A percentile compares a stretch with the other conserved stretches of the same genome.
phyloP scores from a whole-genome alignment of 108 stramenopile genomes.

The Fistulifera pelliculosa region DNA sequence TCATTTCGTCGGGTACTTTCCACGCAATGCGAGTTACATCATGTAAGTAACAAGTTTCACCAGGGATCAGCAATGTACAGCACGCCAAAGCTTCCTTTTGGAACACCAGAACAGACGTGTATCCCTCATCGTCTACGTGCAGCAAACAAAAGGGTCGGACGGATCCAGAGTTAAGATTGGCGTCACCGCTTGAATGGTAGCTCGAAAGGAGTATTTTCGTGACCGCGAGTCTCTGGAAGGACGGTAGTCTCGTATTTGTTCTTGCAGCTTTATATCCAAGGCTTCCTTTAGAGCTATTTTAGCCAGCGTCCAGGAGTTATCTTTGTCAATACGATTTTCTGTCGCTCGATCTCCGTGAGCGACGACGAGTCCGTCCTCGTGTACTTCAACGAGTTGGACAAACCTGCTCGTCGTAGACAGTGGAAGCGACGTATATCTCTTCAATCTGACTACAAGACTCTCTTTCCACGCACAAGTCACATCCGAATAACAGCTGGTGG shows the following conservation, averaged over 20 bases:
- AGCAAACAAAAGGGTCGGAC: constrained; percentile 60
- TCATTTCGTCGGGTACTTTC: constrained; percentile 42
- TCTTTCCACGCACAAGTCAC: constrained; percentile 15
- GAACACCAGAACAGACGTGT: constrained; percentile 44
- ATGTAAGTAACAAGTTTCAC: constrained; percentile 32
- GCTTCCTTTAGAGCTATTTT: constrained; percentile 6
- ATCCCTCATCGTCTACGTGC: constrained; percentile 47
- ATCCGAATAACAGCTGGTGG: constrained; percentile 5
- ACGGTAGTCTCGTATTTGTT: neutral
- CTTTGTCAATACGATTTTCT: neutral
- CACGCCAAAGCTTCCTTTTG: constrained; percentile 36
- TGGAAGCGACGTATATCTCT: neutral
- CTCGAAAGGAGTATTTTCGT: constrained; percentile 11
- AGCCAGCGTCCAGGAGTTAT: constrained; percentile 18
- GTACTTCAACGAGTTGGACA: constrained; percentile 14
- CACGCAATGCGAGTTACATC: constrained; percentile 44
- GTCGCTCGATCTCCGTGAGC: neutral
- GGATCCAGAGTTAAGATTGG: constrained; percentile 52
- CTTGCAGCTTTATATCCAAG: constrained; percentile 3
- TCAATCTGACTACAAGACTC: constrained; percentile 3
- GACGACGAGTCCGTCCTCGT: constrained; percentile 6
- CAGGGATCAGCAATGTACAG: constrained; percentile 55
- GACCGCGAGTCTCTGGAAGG: constrained; percentile 7
- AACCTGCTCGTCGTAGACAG: neutral
- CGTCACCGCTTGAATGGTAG: constrained; percentile 63